Evolutionary conservation across 257 asterid species (phyloP), one percentile per base, ranked within the genome.

Genomic region (Haberlea rhodopensis): DNA sequence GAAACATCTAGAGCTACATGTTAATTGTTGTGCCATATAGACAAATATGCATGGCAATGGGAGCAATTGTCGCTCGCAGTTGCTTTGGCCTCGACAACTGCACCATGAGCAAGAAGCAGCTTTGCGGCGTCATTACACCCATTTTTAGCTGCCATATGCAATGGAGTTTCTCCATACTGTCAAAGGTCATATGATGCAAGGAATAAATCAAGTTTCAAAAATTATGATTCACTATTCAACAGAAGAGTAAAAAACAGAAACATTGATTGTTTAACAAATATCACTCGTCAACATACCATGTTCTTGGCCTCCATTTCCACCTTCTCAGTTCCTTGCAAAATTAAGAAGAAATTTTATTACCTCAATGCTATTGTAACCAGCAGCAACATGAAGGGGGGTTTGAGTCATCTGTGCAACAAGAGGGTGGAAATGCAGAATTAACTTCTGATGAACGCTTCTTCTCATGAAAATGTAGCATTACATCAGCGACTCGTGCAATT

Each of bases 91-190:
- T 87, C 99, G 31, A 84, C 62, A 73, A 74, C 58, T 51, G 96
- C 96, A 65, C 96, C 97, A 73, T 67, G 89, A 75, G 90, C 79
- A 54, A 94, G 95, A 78, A 94, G 97, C 76, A 81, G 37, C 75
- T 85, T 81, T 54, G 84, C 92, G 71, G 97, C 82, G 75, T 90
- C 96, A 68, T 84, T 87, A 64, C 96, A 87, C 61, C 99, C 99
- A 78, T 87, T 94, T 82, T 94, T 94, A 62, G 95, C 95, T 64
- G 99, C 97, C 99, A 94, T 94, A 73, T 94, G 99, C 81, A 94
- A 77, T 37, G 99, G 97, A 53, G 97, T 90, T 82, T 94, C 99
- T 56, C 99, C 99, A 63, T 94, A 89, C 99, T 94, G 66, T 70
- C 69, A 81, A 59, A 19, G 21, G 27, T 61, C 26, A 74, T 49